Conservation (phyloP, 331 rosid genomes). For the Malus hybrid region DNA sequence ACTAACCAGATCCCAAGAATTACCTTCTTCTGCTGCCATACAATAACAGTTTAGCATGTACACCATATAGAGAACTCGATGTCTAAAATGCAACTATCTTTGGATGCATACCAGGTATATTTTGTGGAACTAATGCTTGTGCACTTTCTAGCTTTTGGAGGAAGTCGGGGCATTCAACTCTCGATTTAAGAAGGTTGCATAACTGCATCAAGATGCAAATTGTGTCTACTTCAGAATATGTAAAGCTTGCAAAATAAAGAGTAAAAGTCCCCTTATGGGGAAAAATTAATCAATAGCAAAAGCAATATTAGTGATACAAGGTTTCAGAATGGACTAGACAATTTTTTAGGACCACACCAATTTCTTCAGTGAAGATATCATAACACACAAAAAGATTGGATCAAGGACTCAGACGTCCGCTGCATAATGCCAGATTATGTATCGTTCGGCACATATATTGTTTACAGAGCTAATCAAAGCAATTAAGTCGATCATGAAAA, state of each 20-base stretch:
- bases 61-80: background rate
- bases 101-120: constrained; percentile 42
- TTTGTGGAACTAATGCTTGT: constrained; percentile 46
- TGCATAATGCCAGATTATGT: background rate
- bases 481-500: background rate
- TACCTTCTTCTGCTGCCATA: constrained; percentile 55
- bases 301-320: background rate
- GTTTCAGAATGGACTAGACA: background rate
- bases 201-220: constrained; percentile 44
- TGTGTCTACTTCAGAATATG: background rate
- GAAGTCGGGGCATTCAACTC: constrained; percentile 73
- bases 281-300: background rate
- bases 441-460: background rate
- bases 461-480: background rate
- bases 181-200: constrained; percentile 74
- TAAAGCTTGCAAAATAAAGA: background rate
- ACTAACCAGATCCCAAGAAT: constrained; percentile 77
- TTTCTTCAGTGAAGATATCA: background rate
- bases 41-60: constrained; percentile 3
- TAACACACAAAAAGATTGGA: background rate
- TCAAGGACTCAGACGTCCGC: background rate
- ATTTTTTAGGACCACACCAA: background rate
- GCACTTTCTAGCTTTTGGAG: constrained; percentile 74
- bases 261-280: background rate
- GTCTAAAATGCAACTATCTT: background rate